Conservation (phyloP, 2,329 filamentous ascomycete genomes). For the Cladophialophora exuberans region DNA sequence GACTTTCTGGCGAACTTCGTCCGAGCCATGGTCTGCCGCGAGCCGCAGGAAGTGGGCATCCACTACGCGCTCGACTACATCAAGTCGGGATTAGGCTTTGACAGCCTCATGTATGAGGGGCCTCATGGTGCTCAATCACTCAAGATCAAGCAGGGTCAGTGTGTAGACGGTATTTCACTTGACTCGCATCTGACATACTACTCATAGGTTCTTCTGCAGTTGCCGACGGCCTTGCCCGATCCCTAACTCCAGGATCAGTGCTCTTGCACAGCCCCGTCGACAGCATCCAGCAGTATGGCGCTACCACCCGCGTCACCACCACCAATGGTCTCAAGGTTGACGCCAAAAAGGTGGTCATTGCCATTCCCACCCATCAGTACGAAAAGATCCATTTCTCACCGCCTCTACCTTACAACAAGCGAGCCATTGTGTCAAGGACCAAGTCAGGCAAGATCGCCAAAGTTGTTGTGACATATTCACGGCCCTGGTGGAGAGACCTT, state of each 20-base stretch:
- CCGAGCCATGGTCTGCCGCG: constrained; percentile 49
- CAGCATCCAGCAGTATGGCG: constrained; percentile 36
- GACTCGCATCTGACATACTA: background rate
- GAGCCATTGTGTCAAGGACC: constrained; percentile 35
- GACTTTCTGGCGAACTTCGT: constrained; percentile 28
- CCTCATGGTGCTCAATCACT: constrained; percentile 58
- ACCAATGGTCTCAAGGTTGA: constrained; percentile 34
- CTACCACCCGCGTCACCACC: constrained; percentile 37
- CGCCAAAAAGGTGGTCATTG: constrained; percentile 51
- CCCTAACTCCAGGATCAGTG: constrained; percentile 14
- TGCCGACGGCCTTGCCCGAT: constrained; percentile 10
- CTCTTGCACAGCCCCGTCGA: constrained; percentile 15
- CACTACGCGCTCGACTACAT: constrained; percentile 60
- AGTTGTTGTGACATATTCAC: constrained; percentile 45
- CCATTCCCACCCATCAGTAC: constrained; percentile 54
- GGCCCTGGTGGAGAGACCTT: constrained; percentile 41
- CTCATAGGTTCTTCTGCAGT: constrained; percentile 16
- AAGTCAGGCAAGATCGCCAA: constrained; percentile 44
- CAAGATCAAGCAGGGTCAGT: constrained; percentile 51
- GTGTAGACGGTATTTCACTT: constrained; percentile 38
- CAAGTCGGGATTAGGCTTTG: constrained; percentile 54
- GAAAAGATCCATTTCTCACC: constrained; percentile 53
- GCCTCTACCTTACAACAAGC: constrained; percentile 37
- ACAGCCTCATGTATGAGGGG: constrained; percentile 55
- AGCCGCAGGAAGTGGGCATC: constrained; percentile 54